A percentile compares a stretch with the other conserved stretches of the same genome.
Evolutionary conservation across 768 basidiomycete genomes (phyloP).

Genomic region (Trametes cubensis): DNA sequence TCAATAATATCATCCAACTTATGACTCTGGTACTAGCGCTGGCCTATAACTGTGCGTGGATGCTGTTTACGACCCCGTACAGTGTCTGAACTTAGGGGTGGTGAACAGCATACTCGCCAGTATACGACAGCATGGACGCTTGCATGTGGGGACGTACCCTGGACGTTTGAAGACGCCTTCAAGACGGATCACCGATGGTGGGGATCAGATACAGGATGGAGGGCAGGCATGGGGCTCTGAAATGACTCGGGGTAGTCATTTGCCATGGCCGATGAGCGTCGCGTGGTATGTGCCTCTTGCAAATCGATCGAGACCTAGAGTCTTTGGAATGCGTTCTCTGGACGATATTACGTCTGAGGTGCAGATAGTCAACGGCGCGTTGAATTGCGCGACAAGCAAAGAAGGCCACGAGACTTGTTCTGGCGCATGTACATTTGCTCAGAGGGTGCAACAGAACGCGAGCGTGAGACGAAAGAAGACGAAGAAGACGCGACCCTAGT

Average conservation of each 20-base stretch:
- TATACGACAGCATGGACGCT: background rate
- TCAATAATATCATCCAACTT: background rate
- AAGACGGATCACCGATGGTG: background rate
- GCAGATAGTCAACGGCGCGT: background rate
- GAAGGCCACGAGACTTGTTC: background rate
- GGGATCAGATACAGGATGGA: constrained; percentile 8
- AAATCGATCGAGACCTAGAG: background rate
- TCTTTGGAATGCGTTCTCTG: background rate
- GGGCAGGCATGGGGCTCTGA: background rate
- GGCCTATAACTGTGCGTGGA: background rate
- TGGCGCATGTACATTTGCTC: no score
- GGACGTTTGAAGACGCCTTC: background rate
- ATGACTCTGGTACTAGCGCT: background rate
- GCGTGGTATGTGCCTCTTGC: background rate
- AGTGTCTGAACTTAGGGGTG: no score
- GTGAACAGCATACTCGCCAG: no score
- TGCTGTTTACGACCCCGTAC: no score
- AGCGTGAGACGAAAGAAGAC: constrained; percentile 1
- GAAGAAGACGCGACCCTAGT: background rate
- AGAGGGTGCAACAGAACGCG: no score
- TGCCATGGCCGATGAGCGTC: background rate
- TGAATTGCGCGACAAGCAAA: background rate
- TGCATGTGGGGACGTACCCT: background rate
- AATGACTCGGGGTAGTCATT: background rate
- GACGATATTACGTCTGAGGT: constrained; percentile 5